A percentile compares a stretch with the other conserved stretches of the same genome.
phyloP scores from a whole-genome alignment of 1,284 basidiomycete species.

The Bjerkandera adusta region DNA sequence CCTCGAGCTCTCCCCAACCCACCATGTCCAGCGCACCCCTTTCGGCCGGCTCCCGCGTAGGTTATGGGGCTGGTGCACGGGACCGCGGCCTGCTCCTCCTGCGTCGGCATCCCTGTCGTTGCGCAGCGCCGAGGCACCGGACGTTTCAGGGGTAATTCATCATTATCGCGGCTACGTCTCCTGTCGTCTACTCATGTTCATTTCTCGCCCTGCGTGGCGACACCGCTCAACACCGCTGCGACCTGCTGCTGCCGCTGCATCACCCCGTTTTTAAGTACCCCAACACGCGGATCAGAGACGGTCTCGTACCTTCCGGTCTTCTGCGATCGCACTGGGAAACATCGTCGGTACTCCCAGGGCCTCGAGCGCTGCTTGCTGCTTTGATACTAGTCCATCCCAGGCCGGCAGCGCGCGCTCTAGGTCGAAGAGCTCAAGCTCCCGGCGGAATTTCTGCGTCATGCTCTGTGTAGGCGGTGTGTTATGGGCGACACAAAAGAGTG shows the following conservation, averaged over 20 bases:
- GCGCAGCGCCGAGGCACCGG: no score
- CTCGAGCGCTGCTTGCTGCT: constrained; percentile 65
- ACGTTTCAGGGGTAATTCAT: no score
- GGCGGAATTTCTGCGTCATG: constrained; percentile 58
- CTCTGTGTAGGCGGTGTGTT: constrained; percentile 42
- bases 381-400: constrained; percentile 70
- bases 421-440: constrained; percentile 66
- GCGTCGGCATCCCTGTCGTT: no score
- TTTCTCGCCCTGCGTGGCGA: no score
- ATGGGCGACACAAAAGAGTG: no score
- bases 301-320: constrained; percentile 54
- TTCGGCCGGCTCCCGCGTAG: no score
- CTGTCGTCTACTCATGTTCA: no score
- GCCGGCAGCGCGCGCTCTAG: constrained; percentile 59
- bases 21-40: no score
- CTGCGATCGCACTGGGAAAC: constrained; percentile 48
- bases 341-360: constrained; percentile 65
- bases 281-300: neutral
- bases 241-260: constrained; percentile 47
- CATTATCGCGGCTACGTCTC: no score
- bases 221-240: constrained; percentile 47
- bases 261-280: constrained; percentile 11
- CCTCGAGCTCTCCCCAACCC: no score
- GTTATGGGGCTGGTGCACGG: no score
- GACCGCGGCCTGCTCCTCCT: no score